Evolutionary conservation across 192 early-diverging fungal species (phyloP), one percentile per base, ranked within the genome.

Genomic region (Umbelopsis isabellina): DNA sequence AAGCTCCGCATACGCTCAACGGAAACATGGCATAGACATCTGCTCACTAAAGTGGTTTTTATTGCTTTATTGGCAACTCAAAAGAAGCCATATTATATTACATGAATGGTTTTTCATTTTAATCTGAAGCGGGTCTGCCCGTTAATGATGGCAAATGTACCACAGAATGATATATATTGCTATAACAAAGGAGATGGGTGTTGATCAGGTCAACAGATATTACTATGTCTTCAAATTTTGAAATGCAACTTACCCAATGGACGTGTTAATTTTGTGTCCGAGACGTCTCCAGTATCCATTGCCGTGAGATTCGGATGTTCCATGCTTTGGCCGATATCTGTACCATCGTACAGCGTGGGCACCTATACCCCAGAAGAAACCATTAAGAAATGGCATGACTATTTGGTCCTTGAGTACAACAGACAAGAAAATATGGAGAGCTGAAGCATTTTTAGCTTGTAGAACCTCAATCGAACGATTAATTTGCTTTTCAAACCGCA

Each of bases 401-500:
- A 80, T 49, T 15, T 80, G 78, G 45, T 80, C 78, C 22, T 75
- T 71, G 35, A 80, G 13, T 22, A 80, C 70, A 16, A 71, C 68
- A 9, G 70, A 73, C 49, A 70, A 68, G 18, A 80, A 69, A 21
- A 80, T 75, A 30, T 50, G 45, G 1, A 47, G 18, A 22, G 13
- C 22, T 7, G 69, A 67, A 8, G 55, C 46, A 3, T 71, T 71
- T 10, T 66, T 65, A 22, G 37, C 69, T 15, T 70, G 22, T 37
- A 75, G 48, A 18, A 45, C 33, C 23, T 49, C 58, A 9, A 80
- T 67, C 9, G 55, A 46, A 49, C 69, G 65, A 25, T 75, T 48
- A 44, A 80, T 70, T 41, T 80, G 78, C 27, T 75, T 50, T 30
- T 75, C 78, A 30, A 73, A 80, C n/a, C 78, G 67, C 71, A 75